These are phyloP conservation scores for Leccinum subrobustum DNA, from an alignment of 1,284 basidiomycete genomes.

Conservation along the genomic window DNA sequence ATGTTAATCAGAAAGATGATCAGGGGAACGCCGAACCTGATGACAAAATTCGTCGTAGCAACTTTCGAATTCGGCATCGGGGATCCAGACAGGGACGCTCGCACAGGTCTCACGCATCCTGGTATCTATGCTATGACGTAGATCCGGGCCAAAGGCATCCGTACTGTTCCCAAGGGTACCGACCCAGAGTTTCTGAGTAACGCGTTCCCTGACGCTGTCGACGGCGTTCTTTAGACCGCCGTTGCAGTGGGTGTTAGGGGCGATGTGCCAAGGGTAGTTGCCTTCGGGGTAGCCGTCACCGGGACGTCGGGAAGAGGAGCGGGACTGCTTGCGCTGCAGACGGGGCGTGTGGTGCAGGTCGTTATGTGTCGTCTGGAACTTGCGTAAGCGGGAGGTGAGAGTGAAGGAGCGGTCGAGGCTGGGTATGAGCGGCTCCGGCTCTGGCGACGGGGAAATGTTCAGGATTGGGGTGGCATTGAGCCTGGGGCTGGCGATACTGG, in stretches of 20 bases:
- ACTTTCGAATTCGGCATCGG: constrained; percentile 70
- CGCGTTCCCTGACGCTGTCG: constrained; percentile 55
- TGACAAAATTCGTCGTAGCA: constrained; percentile 90
- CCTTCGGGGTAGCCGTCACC: constrained; percentile 21
- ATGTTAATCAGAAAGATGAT: neutral
- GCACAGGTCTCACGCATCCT: constrained; percentile 57
- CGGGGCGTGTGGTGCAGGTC: constrained; percentile 35
- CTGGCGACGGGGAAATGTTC: constrained; percentile 18
- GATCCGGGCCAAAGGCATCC: constrained; percentile 55
- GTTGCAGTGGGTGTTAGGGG: constrained; percentile 72
- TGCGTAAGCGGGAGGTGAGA: constrained; percentile 28
- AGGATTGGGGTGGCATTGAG: constrained; percentile 7
- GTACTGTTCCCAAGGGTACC: constrained; percentile 75
- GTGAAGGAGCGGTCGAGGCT: constrained; percentile 28
- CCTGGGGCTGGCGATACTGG: constrained; percentile 24
- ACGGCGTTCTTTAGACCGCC: constrained; percentile 81
- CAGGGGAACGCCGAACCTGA: constrained; percentile 45
- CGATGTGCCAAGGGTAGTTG: constrained; percentile 50
- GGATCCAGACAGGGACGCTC: constrained; percentile 79
- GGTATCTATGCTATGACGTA: constrained; percentile 59
- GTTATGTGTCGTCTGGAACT: constrained; percentile 41
- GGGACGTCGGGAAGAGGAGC: constrained; percentile 47
- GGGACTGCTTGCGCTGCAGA: constrained; percentile 46
- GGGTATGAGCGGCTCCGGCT: constrained; percentile 20
- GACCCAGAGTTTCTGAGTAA: constrained; percentile 68